Evolutionary conservation across 1,284 basidiomycete genomes (phyloP), one percentile per base, ranked within the genome.

Genomic region (Fomitiporia mediterranea): DNA sequence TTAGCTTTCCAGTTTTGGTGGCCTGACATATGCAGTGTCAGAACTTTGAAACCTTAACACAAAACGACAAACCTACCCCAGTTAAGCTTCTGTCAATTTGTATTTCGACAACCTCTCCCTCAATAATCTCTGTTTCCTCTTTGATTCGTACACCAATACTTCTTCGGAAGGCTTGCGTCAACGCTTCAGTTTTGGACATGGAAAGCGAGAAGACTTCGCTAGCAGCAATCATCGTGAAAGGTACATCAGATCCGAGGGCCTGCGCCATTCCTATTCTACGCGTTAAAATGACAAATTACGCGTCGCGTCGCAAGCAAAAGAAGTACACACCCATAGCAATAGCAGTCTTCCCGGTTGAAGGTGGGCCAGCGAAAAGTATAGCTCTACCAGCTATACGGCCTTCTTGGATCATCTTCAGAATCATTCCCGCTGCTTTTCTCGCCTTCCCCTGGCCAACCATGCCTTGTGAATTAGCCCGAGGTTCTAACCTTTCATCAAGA

Each of bases 91-190:
- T 81, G 76, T 99, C 95, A 64, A 99, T 96, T 70, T 98, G 94
- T 64, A 99, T 95, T 73, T 99, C 96, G 8, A 99, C 94, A 1
- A 99, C 94, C 70, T 99, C 97, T 58, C 97, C 96, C 70, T 98
- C 94, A 61, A 99, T 95, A 46, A 98, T 82, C 69, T 99, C 96
- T 2, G 91, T 92, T 75, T 99, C 96, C 70, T 99, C 96, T 70
- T 93, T 96, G 69, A 99, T 98, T 51, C 95, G 81, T 0, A 99
- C 94, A 32, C 96, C 96, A 67, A 98, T 98, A 65, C 93, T 94
- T 64, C 94, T 78, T 65, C 95, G 80, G 73, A 99, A 94, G 0
- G 95, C 94, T 72, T 99, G 96, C 1, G 94, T 98, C 61, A 99
- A 81, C 30, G 95, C 94, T 70, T 99, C 97, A 1, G 97, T 99